Conservation (phyloP, 106 monocot species). For the Triglochin maritima region DNA sequence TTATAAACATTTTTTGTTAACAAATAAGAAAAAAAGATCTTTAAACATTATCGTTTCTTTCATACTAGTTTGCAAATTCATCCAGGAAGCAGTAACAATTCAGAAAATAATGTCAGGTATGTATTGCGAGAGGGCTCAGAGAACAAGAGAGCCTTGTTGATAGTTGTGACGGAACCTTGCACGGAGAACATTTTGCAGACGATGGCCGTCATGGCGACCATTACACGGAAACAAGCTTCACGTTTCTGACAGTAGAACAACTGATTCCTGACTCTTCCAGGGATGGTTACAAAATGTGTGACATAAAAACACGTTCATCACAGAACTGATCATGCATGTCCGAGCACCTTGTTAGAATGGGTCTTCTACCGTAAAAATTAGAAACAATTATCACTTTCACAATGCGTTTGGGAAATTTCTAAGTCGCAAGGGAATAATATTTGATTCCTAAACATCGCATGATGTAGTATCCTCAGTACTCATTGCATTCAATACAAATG, state of each 20-base stretch:
- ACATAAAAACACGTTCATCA: no score
- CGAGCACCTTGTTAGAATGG: no score
- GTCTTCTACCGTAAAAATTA: no score
- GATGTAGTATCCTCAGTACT: no score
- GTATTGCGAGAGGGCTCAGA: slow-evolving; percentile 44
- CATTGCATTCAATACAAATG: no score
- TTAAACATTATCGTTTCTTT: not conserved
- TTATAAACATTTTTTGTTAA: not conserved
- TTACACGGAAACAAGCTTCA: slow-evolving; percentile 27
- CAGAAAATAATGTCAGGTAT: slow-evolving; percentile 27
- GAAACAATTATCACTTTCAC: no score
- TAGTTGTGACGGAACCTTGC: slow-evolving; percentile 10
- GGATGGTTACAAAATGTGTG: not conserved
- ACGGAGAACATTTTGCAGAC: slow-evolving; percentile 6
- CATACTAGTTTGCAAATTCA: not conserved
- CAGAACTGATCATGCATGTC: no score
- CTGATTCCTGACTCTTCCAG: slow-evolving; percentile 23
- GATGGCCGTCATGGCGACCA: slow-evolving; percentile 10
- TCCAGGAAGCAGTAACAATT: not conserved
- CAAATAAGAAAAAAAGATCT: not conserved
- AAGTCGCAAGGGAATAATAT: no score
- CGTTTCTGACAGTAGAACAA: slow-evolving; percentile 30
- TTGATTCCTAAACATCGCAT: no score
- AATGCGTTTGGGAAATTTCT: no score
- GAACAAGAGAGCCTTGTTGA: slow-evolving; percentile 18